Base-by-base conservation (phyloP, 306 rosid genomes). In the Trifolium pratense region DNA sequence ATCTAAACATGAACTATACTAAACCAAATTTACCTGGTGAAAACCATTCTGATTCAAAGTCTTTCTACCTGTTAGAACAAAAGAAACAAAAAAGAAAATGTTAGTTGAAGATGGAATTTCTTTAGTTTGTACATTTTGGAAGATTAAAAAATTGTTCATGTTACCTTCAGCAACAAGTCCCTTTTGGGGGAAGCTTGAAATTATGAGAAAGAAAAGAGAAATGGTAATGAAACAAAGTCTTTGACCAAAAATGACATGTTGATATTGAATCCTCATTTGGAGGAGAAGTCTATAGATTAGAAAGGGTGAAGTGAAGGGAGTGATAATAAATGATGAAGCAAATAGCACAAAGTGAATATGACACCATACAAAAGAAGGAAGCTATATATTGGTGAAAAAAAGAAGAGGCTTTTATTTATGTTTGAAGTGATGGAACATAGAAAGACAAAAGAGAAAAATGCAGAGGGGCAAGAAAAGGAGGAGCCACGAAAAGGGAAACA, bases 361-460 rank as follows among this genome's bases (percentile, higher is more conserved):
- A 78, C 34, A 73, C 49, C 18, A 48, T 59, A 51, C 78, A 15
- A 68, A 63, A 11, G 73, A 17, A 63, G 39, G 57, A 37, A 75
- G 49, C 25, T 61, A 78, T 68, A 43, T 71, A 58, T 62, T 34
- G 74, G 10, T 17, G 36, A 69, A 73, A 37, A 53, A 15, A 21
- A 13, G 9, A 21, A 21, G 8, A 40, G 70, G 21, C 57, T 71
- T 72, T 69, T 42, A 62, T 69, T 64, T 36, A 36, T 6, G 39
- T 36, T 53, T 77, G 90, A 87, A 84, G 87, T 75, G 96, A 87
- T 78, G 81, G 87, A 88, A 81, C 91, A 86, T 73, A 77, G 95
- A 84, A 82, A 83, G 96, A 84, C 90, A 87, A 84, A 85, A 74
- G 76, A 88, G 90, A 84, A 84, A 85, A 86, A 74, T 75, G 82